Percentiles rank a stretch among this genome's conserved stretches.
These are phyloP conservation scores for Rhizophagus prolifer DNA, from an alignment of 192 early-diverging fungal genomes.

Conservation along the genomic window DNA sequence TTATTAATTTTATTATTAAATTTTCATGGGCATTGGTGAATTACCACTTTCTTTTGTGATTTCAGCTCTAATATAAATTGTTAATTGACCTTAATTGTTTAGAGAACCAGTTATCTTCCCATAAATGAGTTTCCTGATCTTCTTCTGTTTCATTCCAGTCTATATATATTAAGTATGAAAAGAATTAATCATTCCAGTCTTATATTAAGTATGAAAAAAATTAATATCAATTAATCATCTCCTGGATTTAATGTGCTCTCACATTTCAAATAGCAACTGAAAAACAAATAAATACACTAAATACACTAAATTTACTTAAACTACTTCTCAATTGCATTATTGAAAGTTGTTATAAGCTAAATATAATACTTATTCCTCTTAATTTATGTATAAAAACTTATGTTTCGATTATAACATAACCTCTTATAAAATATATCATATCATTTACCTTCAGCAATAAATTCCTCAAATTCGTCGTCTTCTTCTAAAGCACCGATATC, in stretches of 20 bases:
- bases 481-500: slow-evolving; percentile 70
- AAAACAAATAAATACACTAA: too few relatives aligned
- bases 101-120: slow-evolving; percentile 95
- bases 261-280: too few relatives aligned
- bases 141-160: slow-evolving; percentile 83
- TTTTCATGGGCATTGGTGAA: neutral
- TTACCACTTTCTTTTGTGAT: neutral
- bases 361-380: too few relatives aligned
- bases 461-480: slow-evolving; percentile 96
- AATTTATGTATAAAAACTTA: too few relatives aligned
- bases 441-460: slow-evolving; percentile 71
- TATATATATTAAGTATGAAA: slow-evolving; percentile 32
- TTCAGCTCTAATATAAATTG: neutral
- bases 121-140: slow-evolving; percentile 71
- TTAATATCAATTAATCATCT: neutral
- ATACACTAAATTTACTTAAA: too few relatives aligned
- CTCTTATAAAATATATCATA: neutral
- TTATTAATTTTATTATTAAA: neutral
- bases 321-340: too few relatives aligned
- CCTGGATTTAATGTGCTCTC: too few relatives aligned
- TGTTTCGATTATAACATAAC: neutral
- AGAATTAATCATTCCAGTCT: slow-evolving; percentile 69
- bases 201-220: neutral
- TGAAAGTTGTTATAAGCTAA: too few relatives aligned
- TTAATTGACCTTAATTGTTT: slow-evolving; percentile 64